A percentile compares a stretch with the other conserved stretches of the same genome.
phyloP scores from a whole-genome alignment of 495 filamentous ascomycete species.

The Aspergillus ellipticus region DNA sequence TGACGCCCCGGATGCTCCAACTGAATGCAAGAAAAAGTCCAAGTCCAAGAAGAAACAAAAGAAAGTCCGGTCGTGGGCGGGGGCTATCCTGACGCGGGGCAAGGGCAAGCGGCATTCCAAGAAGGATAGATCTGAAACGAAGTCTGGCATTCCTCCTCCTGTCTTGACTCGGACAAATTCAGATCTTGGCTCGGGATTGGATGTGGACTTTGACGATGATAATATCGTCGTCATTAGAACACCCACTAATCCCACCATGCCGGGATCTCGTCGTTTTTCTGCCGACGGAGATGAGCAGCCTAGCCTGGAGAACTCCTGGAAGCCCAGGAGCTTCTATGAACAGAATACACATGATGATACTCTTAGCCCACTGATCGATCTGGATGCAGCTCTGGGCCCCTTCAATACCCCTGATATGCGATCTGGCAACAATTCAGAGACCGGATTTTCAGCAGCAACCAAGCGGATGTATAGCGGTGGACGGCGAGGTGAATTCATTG shows the following conservation, averaged over 20 bases:
- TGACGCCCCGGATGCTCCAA: slow-evolving; percentile 13
- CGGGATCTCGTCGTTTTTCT: slow-evolving; percentile 21
- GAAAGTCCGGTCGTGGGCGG: slow-evolving; percentile 78
- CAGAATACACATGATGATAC: slow-evolving; percentile 51
- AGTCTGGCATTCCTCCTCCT: slow-evolving; percentile 38
- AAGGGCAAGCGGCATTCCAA: slow-evolving; percentile 53
- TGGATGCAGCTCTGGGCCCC: slow-evolving; percentile 92
- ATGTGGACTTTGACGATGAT: slow-evolving; percentile 54
- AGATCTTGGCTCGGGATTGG: slow-evolving; percentile 37
- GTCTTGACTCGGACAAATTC: slow-evolving; percentile 42
- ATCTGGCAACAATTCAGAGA: slow-evolving; percentile 43
- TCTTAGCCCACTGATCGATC: slow-evolving; percentile 79
- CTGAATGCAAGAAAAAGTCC: slow-evolving; percentile 24
- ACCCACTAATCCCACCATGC: slow-evolving; percentile 34
- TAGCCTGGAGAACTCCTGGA: slow-evolving; percentile 42
- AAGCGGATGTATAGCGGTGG: slow-evolving; percentile 89
- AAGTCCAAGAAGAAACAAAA: slow-evolving; percentile 69
- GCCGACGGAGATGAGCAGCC: slow-evolving; percentile 24
- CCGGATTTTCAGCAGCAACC: slow-evolving; percentile 56
- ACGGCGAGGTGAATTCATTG: slow-evolving; percentile 63
- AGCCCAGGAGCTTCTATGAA: slow-evolving; percentile 45
- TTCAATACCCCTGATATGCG: slow-evolving; percentile 74
- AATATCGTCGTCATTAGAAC: slow-evolving; percentile 48
- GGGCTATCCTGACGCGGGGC: slow-evolving; percentile 63
- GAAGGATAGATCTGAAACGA: slow-evolving; percentile 19